phyloP scores from a whole-genome alignment of 441 rosid species.

The Rhodomyrtus psidioides region DNA sequence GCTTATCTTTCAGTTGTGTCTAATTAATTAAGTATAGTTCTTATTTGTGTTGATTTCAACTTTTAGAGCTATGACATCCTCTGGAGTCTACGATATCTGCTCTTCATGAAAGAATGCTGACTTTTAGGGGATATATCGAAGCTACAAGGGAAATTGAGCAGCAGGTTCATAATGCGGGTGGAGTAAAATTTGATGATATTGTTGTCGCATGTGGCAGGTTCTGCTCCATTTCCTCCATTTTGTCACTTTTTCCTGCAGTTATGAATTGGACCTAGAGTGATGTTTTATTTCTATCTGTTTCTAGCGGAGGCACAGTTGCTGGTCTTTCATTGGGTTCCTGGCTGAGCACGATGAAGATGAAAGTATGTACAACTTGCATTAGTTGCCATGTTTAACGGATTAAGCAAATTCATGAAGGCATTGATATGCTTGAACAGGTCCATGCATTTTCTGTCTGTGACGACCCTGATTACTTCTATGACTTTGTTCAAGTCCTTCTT shows the following conservation, averaged over 20 bases:
- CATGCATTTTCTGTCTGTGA: constrained; percentile 92
- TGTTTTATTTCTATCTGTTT: constrained; percentile 14
- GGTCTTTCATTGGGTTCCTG: constrained; percentile 81
- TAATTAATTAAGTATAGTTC: neutral
- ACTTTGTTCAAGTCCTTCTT: constrained; percentile 72
- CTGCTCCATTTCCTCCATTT: constrained; percentile 10
- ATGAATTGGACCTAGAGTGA: neutral
- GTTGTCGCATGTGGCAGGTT: constrained; percentile 98
- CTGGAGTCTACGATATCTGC: neutral
- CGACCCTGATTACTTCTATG: constrained; percentile 84
- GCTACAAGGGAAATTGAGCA: constrained; percentile 82
- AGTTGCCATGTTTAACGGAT: neutral
- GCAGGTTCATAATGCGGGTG: constrained; percentile 44
- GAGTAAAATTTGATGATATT: constrained; percentile 70
- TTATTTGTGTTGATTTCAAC: neutral
- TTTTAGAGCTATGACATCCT: neutral
- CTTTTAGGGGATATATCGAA: constrained; percentile 84
- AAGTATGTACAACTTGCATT: constrained; percentile 30
- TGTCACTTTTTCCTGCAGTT: neutral
- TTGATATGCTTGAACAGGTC: constrained; percentile 41
- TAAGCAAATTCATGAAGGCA: neutral
- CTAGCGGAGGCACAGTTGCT: constrained; percentile 86
- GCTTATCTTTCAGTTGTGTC: neutral
- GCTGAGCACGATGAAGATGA: constrained; percentile 71
- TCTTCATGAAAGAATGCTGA: neutral